These are phyloP conservation scores for Skeletonema tropicum DNA, from an alignment of 108 stramenopile genomes.

Conservation along the genomic window DNA sequence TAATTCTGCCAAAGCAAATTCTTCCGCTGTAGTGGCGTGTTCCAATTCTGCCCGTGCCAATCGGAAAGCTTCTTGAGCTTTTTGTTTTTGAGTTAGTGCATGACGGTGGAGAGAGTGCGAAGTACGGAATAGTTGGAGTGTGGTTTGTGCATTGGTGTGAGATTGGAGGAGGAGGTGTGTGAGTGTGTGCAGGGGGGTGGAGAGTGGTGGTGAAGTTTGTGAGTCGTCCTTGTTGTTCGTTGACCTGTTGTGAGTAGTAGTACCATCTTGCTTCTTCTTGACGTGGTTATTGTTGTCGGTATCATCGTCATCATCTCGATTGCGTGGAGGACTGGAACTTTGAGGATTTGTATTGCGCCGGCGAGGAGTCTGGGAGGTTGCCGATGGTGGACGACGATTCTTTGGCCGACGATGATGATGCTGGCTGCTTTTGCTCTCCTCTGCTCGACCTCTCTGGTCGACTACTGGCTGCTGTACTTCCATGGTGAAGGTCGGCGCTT, in stretches of 20 bases:
- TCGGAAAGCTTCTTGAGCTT: not conserved
- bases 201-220: not conserved
- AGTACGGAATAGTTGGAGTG: not conserved
- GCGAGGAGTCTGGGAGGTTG: not conserved
- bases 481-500: too few species aligned
- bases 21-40: constrained; percentile 2
- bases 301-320: not conserved
- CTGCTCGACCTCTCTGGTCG: not conserved
- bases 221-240: not conserved
- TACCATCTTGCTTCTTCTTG: not conserved
- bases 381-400: too few species aligned
- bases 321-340: not conserved
- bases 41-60: not conserved
- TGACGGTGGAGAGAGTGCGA: not conserved
- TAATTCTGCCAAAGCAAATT: constrained; percentile 9
- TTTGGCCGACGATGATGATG: too few species aligned
- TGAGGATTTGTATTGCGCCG: not conserved
- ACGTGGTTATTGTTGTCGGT: not conserved
- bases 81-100: not conserved
- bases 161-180: not conserved
- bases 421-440: not conserved
- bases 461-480: too few species aligned
- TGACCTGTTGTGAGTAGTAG: not conserved
- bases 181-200: not conserved
- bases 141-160: not conserved